Percentiles rank a stretch among this genome's conserved stretches.
phyloP scores from a whole-genome alignment of 2,329 filamentous ascomycete species.

The Colletotrichum lupini region DNA sequence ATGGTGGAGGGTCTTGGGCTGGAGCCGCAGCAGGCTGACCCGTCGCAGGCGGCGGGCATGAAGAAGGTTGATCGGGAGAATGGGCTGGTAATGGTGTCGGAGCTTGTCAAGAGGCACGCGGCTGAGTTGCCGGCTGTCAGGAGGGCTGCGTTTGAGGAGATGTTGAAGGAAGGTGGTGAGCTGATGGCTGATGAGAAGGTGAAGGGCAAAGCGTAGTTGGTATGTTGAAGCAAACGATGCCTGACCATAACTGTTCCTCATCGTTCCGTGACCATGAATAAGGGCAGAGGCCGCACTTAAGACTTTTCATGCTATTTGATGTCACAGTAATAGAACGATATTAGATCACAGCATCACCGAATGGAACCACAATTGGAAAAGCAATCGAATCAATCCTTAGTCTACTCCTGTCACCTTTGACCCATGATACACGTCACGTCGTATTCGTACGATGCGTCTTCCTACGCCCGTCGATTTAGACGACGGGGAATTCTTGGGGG shows the following conservation, averaged over 20 bases:
- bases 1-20: constrained; percentile 50
- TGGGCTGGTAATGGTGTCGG: constrained; percentile 66
- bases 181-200: constrained; percentile 48
- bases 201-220: constrained; percentile 12
- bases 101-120: constrained; percentile 60
- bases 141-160: constrained; percentile 55
- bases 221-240: neutral
- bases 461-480: neutral
- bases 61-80: constrained; percentile 69
- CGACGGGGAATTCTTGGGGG: neutral
- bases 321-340: neutral
- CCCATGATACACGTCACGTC: constrained; percentile 34
- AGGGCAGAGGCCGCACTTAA: no score
- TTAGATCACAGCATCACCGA: neutral
- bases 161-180: constrained; percentile 63
- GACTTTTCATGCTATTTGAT: no score
- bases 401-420: constrained; percentile 30
- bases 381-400: constrained; percentile 25
- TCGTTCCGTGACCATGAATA: no score
- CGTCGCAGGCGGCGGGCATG: constrained; percentile 56
- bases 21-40: constrained; percentile 60
- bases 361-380: neutral
- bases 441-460: constrained; percentile 19
- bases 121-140: constrained; percentile 53
- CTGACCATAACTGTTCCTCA: no score